phyloP scores from a whole-genome alignment of 306 rosid genomes.

The Argentina anserina region DNA sequence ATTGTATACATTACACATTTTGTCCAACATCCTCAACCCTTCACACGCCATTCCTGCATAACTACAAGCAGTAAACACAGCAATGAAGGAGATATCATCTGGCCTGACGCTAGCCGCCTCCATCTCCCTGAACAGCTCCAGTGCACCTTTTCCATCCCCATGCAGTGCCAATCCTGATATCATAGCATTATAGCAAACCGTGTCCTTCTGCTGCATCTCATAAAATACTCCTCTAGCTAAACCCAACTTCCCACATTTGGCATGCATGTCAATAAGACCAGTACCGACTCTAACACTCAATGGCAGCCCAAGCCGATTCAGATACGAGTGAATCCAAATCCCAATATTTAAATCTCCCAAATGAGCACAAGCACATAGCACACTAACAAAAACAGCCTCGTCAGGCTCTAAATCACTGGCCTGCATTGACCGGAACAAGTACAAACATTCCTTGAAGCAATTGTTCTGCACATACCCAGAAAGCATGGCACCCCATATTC shows the following conservation, averaged over 20 bases:
- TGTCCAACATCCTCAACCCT: constrained; percentile 48
- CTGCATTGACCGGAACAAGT: constrained; percentile 60
- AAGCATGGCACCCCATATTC: constrained; percentile 89
- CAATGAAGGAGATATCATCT: constrained; percentile 71
- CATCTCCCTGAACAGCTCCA: constrained; percentile 54
- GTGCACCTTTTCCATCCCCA: constrained; percentile 60
- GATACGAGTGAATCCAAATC: constrained; percentile 57
- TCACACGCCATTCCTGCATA: constrained; percentile 56
- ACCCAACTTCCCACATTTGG: constrained; percentile 65
- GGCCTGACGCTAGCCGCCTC: constrained; percentile 39
- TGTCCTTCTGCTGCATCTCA: constrained; percentile 42
- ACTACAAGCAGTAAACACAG: constrained; percentile 72
- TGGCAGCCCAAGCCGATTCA: constrained; percentile 30
- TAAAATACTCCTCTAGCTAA: constrained; percentile 45
- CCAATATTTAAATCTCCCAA: constrained; percentile 63
- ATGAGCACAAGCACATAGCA: constrained; percentile 78
- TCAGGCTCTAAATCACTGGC: constrained; percentile 44
- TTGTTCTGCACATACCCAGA: constrained; percentile 68
- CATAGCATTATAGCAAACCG: constrained; percentile 74
- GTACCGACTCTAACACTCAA: constrained; percentile 48
- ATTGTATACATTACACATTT: constrained; percentile 43
- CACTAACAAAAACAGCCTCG: constrained; percentile 61
- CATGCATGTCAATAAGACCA: constrained; percentile 72
- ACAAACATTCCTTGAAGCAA: constrained; percentile 74
- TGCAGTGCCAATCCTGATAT: constrained; percentile 70